These are phyloP conservation scores for Cicer arietinum DNA, from an alignment of 306 rosid species.

Conservation along the genomic window DNA sequence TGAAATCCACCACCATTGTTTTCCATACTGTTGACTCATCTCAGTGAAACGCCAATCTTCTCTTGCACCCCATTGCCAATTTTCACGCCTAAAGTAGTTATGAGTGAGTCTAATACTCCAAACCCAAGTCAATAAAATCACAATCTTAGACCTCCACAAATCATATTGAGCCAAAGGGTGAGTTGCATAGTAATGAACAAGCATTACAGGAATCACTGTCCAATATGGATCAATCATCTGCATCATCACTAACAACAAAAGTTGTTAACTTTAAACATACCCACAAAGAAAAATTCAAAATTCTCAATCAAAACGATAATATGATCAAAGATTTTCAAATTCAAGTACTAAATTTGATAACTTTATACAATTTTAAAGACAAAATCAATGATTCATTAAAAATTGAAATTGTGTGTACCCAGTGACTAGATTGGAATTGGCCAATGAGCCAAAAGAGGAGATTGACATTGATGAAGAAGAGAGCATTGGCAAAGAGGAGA, in stretches of 20 bases:
- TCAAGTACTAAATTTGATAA: no score
- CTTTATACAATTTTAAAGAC: neutral
- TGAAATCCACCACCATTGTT: slow-evolving; percentile 91
- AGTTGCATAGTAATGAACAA: slow-evolving; percentile 70
- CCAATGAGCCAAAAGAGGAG: slow-evolving; percentile 88
- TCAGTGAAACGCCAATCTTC: slow-evolving; percentile 96
- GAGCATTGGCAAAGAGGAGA: slow-evolving; percentile 68
- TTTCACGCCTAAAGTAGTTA: slow-evolving; percentile 86
- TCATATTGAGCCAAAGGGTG: slow-evolving; percentile 75
- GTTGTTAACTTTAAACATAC: slow-evolving; percentile 30
- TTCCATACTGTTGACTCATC: slow-evolving; percentile 73
- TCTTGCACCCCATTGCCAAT: slow-evolving; percentile 91
- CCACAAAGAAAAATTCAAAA: neutral
- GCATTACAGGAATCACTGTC: slow-evolving; percentile 90
- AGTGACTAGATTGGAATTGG: slow-evolving; percentile 72
- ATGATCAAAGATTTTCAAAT: no score
- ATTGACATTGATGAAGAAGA: slow-evolving; percentile 89
- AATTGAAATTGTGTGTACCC: slow-evolving; percentile 56
- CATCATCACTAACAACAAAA: slow-evolving; percentile 45
- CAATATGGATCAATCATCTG: slow-evolving; percentile 94
- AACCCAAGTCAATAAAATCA: slow-evolving; percentile 68
- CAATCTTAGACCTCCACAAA: slow-evolving; percentile 73
- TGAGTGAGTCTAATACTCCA: slow-evolving; percentile 86
- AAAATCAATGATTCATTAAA: neutral
- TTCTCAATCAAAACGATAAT: neutral